A percentile compares a stretch with the other conserved stretches of the same genome.
phyloP scores from a whole-genome alignment of 495 filamentous ascomycete species.

The Pseudoneurospora amorphoporcata region DNA sequence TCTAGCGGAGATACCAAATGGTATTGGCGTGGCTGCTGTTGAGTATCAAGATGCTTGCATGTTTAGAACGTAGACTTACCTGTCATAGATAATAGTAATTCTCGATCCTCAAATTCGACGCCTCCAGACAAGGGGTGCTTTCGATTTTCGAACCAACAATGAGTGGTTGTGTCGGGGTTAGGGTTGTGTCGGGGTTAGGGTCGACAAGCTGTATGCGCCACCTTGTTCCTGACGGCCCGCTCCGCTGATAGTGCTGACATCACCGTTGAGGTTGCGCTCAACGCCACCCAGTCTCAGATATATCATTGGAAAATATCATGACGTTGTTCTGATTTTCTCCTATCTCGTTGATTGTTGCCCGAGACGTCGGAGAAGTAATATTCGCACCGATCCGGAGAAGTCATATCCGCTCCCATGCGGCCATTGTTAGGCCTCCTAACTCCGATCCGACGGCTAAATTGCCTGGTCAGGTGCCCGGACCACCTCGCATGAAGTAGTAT shows the following conservation, averaged over 20 bases:
- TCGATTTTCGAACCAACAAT: neutral
- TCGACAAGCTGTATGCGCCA: neutral
- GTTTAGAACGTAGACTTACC: neutral
- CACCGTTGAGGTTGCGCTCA: neutral
- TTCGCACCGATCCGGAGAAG: neutral
- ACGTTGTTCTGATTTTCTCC: neutral
- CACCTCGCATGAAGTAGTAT: neutral
- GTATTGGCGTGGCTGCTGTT: neutral
- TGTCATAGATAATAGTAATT: neutral
- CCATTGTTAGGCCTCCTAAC: neutral
- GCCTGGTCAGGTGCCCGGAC: neutral
- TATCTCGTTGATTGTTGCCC: neutral
- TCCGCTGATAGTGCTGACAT: neutral
- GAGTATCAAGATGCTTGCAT: neutral
- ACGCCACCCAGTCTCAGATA: neutral
- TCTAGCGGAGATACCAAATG: neutral
- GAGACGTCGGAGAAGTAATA: neutral
- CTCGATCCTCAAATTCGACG: neutral
- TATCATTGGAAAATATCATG: neutral
- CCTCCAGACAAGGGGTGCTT: neutral
- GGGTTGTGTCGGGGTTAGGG: neutral
- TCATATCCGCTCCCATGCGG: neutral
- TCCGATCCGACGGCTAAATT: neutral
- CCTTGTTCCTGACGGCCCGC: neutral
- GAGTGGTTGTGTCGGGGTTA: neutral